Evolutionary conservation across 345 rosid genomes (phyloP).

Genomic region (Murraya koenigii): DNA sequence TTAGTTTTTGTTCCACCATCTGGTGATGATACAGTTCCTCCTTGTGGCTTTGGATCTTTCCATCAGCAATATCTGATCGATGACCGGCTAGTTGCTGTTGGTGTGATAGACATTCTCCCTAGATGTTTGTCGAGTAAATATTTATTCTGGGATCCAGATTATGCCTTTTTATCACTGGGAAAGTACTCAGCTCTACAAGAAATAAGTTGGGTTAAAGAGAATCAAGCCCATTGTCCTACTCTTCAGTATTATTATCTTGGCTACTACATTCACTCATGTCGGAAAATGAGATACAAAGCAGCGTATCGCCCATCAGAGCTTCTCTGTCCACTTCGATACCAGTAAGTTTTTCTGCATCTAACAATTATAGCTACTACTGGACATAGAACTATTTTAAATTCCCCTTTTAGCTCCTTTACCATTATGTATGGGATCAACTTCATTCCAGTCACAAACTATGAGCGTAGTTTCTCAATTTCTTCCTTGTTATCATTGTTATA

Average conservation of each 20-base stretch:
- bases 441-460: not conserved
- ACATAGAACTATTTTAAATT: not conserved
- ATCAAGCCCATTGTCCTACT: conserved; percentile 57
- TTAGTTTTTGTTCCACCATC: conserved; percentile 61
- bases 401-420: not conserved
- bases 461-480: not conserved
- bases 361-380: conserved; percentile 4
- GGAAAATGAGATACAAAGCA: conserved; percentile 98
- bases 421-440: not conserved
- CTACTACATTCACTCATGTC: conserved; percentile 94
- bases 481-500: not conserved
- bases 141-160: conserved; percentile 98
- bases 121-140: conserved; percentile 93
- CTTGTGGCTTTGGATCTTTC: conserved; percentile 91
- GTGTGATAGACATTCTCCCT: conserved; percentile 91
- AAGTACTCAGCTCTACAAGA: conserved; percentile 93
- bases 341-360: conserved; percentile 48
- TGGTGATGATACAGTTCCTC: conserved; percentile 61
- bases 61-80: conserved; percentile 90
- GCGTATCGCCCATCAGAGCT: conserved; percentile 92
- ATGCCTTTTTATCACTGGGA: conserved; percentile 77
- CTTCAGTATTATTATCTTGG: conserved; percentile 96
- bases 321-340: conserved; percentile 87
- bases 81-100: conserved; percentile 87
- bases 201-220: conserved; percentile 74